Evolutionary conservation across 2,329 filamentous ascomycete genomes (phyloP).

Genomic region (Nectriaceae sp.): DNA sequence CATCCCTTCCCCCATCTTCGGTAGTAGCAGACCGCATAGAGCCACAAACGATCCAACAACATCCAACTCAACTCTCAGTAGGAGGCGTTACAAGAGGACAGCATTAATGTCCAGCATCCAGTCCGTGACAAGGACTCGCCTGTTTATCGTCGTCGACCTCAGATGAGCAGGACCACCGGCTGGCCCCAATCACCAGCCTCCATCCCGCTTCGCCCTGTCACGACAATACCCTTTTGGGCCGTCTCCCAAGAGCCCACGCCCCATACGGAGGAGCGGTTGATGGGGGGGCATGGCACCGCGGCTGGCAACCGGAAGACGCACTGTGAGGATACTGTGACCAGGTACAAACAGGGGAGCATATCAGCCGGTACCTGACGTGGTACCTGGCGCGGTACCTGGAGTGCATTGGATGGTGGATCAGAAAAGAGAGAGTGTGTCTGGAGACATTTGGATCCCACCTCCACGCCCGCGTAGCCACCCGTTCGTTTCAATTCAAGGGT

Average conservation of each 20-base stretch:
- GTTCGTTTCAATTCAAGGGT: constrained; percentile 24
- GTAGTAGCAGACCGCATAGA: no score
- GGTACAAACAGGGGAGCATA: neutral
- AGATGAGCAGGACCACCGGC: constrained; percentile 28
- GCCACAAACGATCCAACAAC: neutral
- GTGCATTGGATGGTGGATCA: neutral
- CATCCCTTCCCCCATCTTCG: constrained; percentile 7
- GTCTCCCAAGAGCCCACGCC: neutral
- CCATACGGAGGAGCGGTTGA: constrained; percentile 4
- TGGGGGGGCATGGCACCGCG: constrained; percentile 13
- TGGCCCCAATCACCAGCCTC: constrained; percentile 22
- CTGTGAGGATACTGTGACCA: constrained; percentile 9
- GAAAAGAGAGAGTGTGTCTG: neutral
- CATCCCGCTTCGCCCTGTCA: constrained; percentile 12
- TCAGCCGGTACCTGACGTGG: neutral
- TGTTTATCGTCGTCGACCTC: constrained; percentile 16
- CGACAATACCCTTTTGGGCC: constrained; percentile 15
- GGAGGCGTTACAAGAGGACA: constrained; percentile 24
- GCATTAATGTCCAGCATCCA: constrained; percentile 16
- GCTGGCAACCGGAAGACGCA: constrained; percentile 16
- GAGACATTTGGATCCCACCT: constrained; percentile 4
- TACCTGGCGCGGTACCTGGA: neutral
- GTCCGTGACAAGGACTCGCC: constrained; percentile 13
- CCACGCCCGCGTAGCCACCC: constrained; percentile 19
- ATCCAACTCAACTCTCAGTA: constrained; percentile 18